A percentile compares a stretch with the other conserved stretches of the same genome.
phyloP scores from a whole-genome alignment of 129 eudicot species.

The Kitagawia praeruptora region DNA sequence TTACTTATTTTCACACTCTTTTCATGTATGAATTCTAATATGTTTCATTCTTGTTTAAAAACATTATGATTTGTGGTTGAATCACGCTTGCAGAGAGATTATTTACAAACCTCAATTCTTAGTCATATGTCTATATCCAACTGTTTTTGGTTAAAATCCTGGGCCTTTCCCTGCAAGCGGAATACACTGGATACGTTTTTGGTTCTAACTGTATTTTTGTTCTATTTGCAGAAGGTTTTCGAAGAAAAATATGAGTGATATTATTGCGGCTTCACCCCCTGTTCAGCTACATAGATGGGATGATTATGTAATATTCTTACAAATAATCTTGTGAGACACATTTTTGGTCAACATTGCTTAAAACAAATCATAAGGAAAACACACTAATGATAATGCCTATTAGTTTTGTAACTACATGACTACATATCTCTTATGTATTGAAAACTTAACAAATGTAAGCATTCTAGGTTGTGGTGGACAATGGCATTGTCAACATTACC shows the following conservation, averaged over 20 bases:
- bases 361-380: background rate
- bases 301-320: slow-evolving; percentile 4
- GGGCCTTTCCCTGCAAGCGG: background rate
- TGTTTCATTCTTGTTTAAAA: background rate
- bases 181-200: background rate
- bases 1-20: background rate
- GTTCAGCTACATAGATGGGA: slow-evolving; percentile 6
- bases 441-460: background rate
- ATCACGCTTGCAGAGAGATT: too few species aligned
- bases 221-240: slow-evolving; percentile 9
- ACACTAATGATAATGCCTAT: background rate
- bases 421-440: background rate
- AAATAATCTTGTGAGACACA: background rate
- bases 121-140: too few species aligned
- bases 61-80: background rate
- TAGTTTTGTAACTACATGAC: background rate
- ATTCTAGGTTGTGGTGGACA: slow-evolving; percentile 9
- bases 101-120: too few species aligned
- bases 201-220: background rate
- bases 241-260: background rate
- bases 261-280: background rate
- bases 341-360: background rate
- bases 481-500: background rate
- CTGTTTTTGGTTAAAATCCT: background rate
- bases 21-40: background rate